Evolutionary conservation across 257 asterid species (phyloP).

Genomic region (Solanum lycopersicoides): DNA sequence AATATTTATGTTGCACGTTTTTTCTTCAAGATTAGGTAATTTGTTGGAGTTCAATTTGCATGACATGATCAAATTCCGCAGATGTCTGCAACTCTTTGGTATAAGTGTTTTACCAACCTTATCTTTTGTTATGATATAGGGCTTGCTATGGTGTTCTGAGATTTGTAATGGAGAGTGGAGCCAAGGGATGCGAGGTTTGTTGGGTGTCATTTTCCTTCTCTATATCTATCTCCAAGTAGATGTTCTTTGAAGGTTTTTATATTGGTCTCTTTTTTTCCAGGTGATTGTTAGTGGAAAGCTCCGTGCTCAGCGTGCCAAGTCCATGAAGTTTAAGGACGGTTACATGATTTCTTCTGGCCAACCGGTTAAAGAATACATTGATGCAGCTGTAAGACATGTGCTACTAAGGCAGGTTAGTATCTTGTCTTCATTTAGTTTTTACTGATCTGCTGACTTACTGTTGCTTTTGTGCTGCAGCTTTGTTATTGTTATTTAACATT

Average conservation of each 20-base stretch:
- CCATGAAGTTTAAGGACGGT: conserved; percentile 62
- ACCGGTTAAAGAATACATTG: conserved; percentile 55
- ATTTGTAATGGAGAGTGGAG: conserved; percentile 54
- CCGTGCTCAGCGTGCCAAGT: conserved; percentile 57
- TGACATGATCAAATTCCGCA: not conserved
- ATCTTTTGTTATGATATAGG: conserved; percentile 5
- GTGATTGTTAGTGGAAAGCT: conserved; percentile 60
- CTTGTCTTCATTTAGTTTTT: too few species aligned
- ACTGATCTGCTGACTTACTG: not conserved
- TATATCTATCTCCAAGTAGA: not conserved
- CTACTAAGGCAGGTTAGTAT: conserved; percentile 34
- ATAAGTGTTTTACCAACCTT: not conserved
- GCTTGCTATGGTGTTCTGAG: conserved; percentile 60
- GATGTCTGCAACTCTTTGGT: not conserved
- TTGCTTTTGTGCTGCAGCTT: not conserved
- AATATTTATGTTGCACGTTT: not conserved
- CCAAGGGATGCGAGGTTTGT: conserved; percentile 52
- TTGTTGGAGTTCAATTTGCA: not conserved
- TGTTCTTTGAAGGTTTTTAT: not conserved
- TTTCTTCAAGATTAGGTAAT: not conserved
- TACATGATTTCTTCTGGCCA: conserved; percentile 72
- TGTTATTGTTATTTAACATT: not conserved
- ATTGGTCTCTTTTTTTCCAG: conserved; percentile 4
- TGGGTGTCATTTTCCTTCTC: not conserved
- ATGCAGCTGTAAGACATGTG: conserved; percentile 59